Base-by-base conservation (phyloP, 2,329 filamentous ascomycete genomes). In the Apiospora arundinis region DNA sequence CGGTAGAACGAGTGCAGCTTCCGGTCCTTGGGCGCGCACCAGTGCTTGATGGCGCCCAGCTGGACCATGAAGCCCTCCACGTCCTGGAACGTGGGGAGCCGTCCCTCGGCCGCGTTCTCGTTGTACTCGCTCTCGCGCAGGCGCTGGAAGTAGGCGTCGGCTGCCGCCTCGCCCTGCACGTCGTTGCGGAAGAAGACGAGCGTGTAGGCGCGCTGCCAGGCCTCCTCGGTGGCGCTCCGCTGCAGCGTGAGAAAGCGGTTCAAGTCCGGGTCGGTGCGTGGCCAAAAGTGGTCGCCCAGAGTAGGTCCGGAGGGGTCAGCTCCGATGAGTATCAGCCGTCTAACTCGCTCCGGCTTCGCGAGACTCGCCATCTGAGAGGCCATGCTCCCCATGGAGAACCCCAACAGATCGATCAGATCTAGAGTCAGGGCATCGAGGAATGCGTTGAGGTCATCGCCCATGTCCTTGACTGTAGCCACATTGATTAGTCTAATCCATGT, bases 121-220 rank as follows among this genome's bases (percentile, higher is more conserved):
- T 68, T 68, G 40, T 45, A 48, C 44, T 45, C 66, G 66, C 66
- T 68, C 44, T 68, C 40, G 44, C 66, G 66, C n/a, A 68, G n/a
- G 16, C 66, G 66, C 25, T 37, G n/a, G 44, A 68, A 68, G 66
- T 68, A 68, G 25, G 66, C 66, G 8, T 45, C 66, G 66, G 66
- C 66, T 4, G 66, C 66, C 66, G 44, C 66, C 18, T 7, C 66
- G 40, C 66, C 66, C 23, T 68, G 66, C 9, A 9, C 44, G 23
- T 68, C 66, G 44, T 68, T 48, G 66, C 66, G 66, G 44, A 68
- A 68, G 66, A 68, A 68, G 14, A 68, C 66, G 66, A 32, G 40
- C 23, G 40, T 37, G 66, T 68, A 68, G 40, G 66, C 66, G 12
- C 18, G 40, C 66, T 68, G 40, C 66, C 66, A 68, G 12, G 48